Percentiles rank a stretch among this genome's conserved stretches.
Evolutionary conservation across 2,329 filamentous ascomycete genomes (phyloP).

Genomic region (Colletotrichum sublineola): DNA sequence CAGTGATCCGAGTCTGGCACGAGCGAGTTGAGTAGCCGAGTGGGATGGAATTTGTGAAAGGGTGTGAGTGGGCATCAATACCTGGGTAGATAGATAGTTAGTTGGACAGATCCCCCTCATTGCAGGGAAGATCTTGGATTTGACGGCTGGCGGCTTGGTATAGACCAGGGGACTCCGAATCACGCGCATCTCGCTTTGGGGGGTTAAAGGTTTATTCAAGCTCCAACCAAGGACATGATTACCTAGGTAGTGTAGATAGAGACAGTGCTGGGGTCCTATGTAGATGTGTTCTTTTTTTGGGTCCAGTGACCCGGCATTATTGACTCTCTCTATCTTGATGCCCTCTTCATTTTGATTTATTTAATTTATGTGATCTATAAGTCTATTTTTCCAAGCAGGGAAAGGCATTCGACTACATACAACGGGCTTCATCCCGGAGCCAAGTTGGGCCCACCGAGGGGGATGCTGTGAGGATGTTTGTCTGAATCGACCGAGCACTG

Average conservation of each 20-base stretch:
- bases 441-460: not conserved
- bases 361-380: not conserved
- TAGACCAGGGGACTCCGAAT: constrained; percentile 1
- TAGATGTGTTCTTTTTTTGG: not conserved
- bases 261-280: not conserved
- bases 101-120: constrained; percentile 31
- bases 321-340: constrained; percentile 14
- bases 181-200: not conserved
- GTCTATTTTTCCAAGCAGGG: constrained; percentile 10
- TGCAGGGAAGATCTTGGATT: constrained; percentile 35
- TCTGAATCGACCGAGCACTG: not conserved
- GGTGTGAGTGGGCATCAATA: constrained; percentile 24
- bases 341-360: constrained; percentile 4
- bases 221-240: constrained; percentile 23
- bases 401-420: not conserved
- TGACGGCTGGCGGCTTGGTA: not conserved
- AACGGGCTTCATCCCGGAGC: not conserved
- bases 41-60: not conserved
- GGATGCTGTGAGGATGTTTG: not conserved
- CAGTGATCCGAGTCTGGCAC: constrained; percentile 15
- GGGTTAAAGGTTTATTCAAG: constrained; percentile 6
- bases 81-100: not conserved
- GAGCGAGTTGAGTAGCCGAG: constrained; percentile 1
- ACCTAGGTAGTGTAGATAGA: not conserved
- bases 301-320: constrained; percentile 10